Conservation (phyloP, 2,329 filamentous ascomycete genomes). For the Penicillium sp. region DNA sequence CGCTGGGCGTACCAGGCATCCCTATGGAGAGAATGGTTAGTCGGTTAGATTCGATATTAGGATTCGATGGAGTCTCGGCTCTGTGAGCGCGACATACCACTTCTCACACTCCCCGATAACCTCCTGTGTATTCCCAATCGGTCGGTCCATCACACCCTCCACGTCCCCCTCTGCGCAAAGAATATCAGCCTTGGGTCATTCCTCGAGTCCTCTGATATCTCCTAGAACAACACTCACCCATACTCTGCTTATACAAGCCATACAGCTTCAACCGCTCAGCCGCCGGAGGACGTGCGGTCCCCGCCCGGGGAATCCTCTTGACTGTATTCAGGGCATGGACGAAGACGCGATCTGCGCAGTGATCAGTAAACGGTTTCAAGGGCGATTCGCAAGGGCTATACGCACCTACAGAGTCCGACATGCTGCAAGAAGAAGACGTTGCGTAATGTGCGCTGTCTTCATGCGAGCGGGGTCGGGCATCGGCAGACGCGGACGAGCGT, state of each 20-base stretch:
- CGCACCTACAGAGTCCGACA: slow-evolving; percentile 48
- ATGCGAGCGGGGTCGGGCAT: slow-evolving; percentile 33
- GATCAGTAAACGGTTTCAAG: neutral
- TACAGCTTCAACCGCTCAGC: slow-evolving; percentile 84
- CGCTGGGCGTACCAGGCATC: slow-evolving; percentile 92
- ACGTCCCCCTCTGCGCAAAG: slow-evolving; percentile 72
- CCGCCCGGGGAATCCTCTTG: slow-evolving; percentile 93
- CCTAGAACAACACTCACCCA: slow-evolving; percentile 53
- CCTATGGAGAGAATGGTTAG: slow-evolving; percentile 41
- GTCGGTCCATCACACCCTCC: slow-evolving; percentile 85
- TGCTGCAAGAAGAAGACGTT: slow-evolving; percentile 25
- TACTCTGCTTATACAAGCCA: slow-evolving; percentile 97
- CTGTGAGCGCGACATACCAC: slow-evolving; percentile 49
- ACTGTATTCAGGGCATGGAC: slow-evolving; percentile 98
- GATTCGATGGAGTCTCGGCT: neutral
- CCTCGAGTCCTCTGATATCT: neutral
- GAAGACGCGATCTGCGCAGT: slow-evolving; percentile 79
- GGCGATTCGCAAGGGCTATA: slow-evolving; percentile 1
- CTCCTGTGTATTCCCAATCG: slow-evolving; percentile 52
- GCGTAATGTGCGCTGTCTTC: slow-evolving; percentile 28
- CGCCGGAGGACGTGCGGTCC: slow-evolving; percentile 80
- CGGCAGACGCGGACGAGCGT: slow-evolving; percentile 23
- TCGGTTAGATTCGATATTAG: neutral
- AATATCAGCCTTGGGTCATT: slow-evolving; percentile 12
- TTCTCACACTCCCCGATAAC: slow-evolving; percentile 58